These are phyloP conservation scores for Diaporthe longicolla DNA, from an alignment of 2,329 filamentous ascomycete genomes.

Conservation along the genomic window DNA sequence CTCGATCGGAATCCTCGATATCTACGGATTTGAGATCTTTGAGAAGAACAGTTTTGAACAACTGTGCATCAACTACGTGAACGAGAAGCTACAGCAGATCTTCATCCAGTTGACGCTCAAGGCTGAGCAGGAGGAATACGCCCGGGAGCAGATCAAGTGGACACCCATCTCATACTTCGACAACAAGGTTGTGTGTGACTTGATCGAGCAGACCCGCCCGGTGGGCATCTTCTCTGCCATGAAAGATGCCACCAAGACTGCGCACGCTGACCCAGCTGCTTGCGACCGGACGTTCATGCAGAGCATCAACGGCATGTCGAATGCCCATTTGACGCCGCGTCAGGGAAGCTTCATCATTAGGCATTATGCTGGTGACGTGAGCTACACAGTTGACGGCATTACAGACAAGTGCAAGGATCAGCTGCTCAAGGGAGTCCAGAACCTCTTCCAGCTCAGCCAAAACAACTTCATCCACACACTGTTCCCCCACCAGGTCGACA, in stretches of 20 bases:
- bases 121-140: slow-evolving; percentile 98
- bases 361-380: slow-evolving; percentile 97
- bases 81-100: slow-evolving; percentile 98
- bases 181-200: slow-evolving; percentile 97
- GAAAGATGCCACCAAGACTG: slow-evolving; percentile 99
- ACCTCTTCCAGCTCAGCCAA: slow-evolving; percentile 84
- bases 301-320: slow-evolving; percentile 89
- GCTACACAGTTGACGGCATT: slow-evolving; percentile 94
- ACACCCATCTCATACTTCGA: slow-evolving; percentile 99
- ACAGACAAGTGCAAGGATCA: slow-evolving; percentile 99
- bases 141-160: slow-evolving; percentile 96
- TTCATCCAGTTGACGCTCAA: slow-evolving; percentile 98
- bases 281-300: slow-evolving; percentile 98
- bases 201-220: slow-evolving; percentile 93
- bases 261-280: slow-evolving; percentile 92
- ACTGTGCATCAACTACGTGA: slow-evolving; percentile 99
- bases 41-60: slow-evolving; percentile 99
- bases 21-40: slow-evolving; percentile 99
- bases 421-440: slow-evolving; percentile 92
- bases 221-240: slow-evolving; percentile 94
- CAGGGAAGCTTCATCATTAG: slow-evolving; percentile 99
- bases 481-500: slow-evolving; percentile 94
- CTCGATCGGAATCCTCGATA: slow-evolving; percentile 96
- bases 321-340: slow-evolving; percentile 90
- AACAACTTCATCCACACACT: slow-evolving; percentile 90